phyloP scores from a whole-genome alignment of 169 alveolate species.

The Plasmodium ovale region DNA sequence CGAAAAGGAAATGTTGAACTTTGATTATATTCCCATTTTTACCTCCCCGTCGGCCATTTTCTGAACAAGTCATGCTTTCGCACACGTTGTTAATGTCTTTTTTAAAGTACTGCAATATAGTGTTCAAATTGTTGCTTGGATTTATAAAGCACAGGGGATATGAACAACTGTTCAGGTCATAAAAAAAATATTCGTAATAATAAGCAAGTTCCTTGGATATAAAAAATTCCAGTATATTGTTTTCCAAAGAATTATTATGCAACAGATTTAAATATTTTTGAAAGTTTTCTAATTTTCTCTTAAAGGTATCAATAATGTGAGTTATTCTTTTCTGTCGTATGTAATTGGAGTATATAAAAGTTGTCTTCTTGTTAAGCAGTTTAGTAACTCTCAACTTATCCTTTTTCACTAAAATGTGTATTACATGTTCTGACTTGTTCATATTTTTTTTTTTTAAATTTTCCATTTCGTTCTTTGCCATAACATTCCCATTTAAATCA shows the following conservation, averaged over 20 bases:
- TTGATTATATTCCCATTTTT: not conserved
- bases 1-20: not conserved
- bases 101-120: constrained; percentile 7
- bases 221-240: constrained; percentile 20
- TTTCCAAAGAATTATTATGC: constrained; percentile 44
- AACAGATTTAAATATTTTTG: constrained; percentile 19
- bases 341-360: constrained; percentile 23
- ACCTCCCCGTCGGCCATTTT: not conserved
- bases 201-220: constrained; percentile 18
- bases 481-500: not conserved
- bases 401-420: not conserved
- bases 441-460: not conserved
- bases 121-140: constrained; percentile 1
- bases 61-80: not conserved
- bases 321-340: constrained; percentile 28
- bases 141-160: constrained; percentile 26
- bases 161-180: constrained; percentile 9
- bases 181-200: constrained; percentile 54
- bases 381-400: not conserved
- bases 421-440: not conserved
- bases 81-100: constrained; percentile 2
- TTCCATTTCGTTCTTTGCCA: not conserved
- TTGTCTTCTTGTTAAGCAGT: constrained; percentile 1
- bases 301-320: not conserved
- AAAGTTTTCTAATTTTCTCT: not conserved